Conservation (phyloP, 768 basidiomycete species). For the Tylopilus cervinicoccineus region DNA sequence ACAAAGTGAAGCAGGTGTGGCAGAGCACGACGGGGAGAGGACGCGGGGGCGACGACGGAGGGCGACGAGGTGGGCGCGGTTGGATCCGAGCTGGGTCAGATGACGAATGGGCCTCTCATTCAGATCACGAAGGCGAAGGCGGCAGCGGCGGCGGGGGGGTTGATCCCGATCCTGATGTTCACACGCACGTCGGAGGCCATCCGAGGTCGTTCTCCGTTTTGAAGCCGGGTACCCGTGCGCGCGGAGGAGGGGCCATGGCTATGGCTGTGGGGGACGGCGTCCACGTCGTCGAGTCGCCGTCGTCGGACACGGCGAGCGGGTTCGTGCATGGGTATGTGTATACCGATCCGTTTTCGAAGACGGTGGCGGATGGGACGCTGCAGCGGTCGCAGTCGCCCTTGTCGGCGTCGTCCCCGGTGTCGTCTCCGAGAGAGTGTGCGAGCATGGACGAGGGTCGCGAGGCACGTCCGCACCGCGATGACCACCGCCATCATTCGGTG, state of each 20-base stretch:
- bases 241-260: too few relatives aligned
- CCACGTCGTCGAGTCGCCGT: constrained; percentile 25
- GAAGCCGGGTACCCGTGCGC: not conserved
- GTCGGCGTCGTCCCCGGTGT: constrained; percentile 19
- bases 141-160: constrained; percentile 2
- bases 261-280: not conserved
- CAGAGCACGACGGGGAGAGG: constrained; percentile 7
- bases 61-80: constrained; percentile 33
- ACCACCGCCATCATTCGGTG: constrained; percentile 20
- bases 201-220: constrained; percentile 1
- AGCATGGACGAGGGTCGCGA: constrained; percentile 13
- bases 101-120: constrained; percentile 44
- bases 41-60: constrained; percentile 2
- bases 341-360: constrained; percentile 21
- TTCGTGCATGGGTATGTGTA: constrained; percentile 15
- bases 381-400: constrained; percentile 30
- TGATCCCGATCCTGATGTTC: constrained; percentile 1
- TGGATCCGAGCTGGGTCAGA: constrained; percentile 50
- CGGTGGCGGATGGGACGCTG: constrained; percentile 5
- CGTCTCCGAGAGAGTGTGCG: constrained; percentile 20
- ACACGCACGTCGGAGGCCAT: not conserved
- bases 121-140: constrained; percentile 10
- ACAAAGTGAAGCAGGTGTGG: constrained; percentile 28
- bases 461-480: not conserved
- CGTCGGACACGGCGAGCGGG: constrained; percentile 18